Base-by-base conservation (phyloP, 2,329 filamentous ascomycete species). In the Pseudogymnoascus sp. region DNA sequence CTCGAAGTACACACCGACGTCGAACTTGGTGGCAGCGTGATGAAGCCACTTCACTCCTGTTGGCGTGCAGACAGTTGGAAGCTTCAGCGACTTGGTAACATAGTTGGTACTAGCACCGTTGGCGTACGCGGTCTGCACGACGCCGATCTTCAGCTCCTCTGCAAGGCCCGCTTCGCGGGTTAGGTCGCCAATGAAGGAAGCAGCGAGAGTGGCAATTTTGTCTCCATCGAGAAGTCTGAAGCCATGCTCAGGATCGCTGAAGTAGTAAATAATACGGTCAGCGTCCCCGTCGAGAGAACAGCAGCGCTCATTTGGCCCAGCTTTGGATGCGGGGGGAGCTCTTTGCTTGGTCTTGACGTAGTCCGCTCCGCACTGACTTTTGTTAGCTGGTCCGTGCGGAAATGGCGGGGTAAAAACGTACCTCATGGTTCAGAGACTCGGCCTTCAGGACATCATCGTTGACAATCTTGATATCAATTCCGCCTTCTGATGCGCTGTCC, bases 11-110 rank as follows among this genome's bases (percentile, higher is more conserved):
- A 97, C 91, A 62, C 94, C 94, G 61, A 97, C 87, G 70, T 99
- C 94, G 69, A 95, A 96, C 67, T 92, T 90, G 70, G 90, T 86
- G 39, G 94, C 94, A n/a, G 91, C 94, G 72, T 97, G 94, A 77
- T 99, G 94, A 65, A 99, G 83, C 76, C 97, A 90, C 81, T 99
- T 99, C 64, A 99, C 94, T 67, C 94, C 94, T 0, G 94, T 99
- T 11, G 91, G 87, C 1, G 94, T 97, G 81, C 90, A 96, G 63
- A 95, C 87, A 21, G 96, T 90, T 58, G 92, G 92, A 41, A 99
- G 85, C 70, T 89, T 88, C 61, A 97, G 82, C 66, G 90, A 88
- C 73, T 94, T 89, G 72, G 90, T 85, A 61, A 99, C 89, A 75
- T 96, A 97, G 70, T 89, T 87, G 35, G 94, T 97, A 72, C 90